Evolutionary conservation across 305 asterid genomes (phyloP), one percentile per base, ranked within the genome.

Genomic region (Coffea humblotiana): DNA sequence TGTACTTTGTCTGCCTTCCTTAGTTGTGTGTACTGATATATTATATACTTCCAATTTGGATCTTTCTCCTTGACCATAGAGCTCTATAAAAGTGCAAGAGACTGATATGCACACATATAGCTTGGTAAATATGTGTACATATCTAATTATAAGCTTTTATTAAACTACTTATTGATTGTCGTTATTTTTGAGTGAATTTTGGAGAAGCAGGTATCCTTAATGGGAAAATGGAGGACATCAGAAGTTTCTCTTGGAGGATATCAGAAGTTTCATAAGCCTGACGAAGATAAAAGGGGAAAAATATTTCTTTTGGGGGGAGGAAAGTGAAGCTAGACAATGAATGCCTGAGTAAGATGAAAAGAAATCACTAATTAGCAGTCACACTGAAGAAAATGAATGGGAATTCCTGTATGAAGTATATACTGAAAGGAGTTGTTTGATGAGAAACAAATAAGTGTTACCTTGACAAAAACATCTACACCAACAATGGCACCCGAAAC

Each of bases 401-500:
- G 15, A 14, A 27, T n/a, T n/a, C 18, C 7, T 3, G 9, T 18
- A 8, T 1, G 8, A 47, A 14, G 51, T 47, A 15, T 27, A 19
- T 3, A 52, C 14, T 11, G 19, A 73, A 37, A 9, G 52, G 35
- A 23, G 6, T 32, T 56, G 43, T 58, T 16, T 54, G 6, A 60
- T 23, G 51, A 61, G 72, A 40, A 72, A 75, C 45, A 77, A 72
- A 79, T 52, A 74, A 63, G 51, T 69, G 52, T 83, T 88, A 94
- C 99, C 99, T 95, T 95, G 81, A 95, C 76, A 80, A 95, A 87
- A 80, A 92, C 76, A 85, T 95, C 97, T 11, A 77, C 89, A 18
- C 91, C 96, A 68, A 93, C 97, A 82, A 93, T 77, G 74, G 91
- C 83, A 71, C 97, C 99, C 61, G 98, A 93, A 85, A 91, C 81